These are phyloP conservation scores for Lodderomyces theae DNA, from an alignment of 1,139 yeast genomes.

Conservation along the genomic window DNA sequence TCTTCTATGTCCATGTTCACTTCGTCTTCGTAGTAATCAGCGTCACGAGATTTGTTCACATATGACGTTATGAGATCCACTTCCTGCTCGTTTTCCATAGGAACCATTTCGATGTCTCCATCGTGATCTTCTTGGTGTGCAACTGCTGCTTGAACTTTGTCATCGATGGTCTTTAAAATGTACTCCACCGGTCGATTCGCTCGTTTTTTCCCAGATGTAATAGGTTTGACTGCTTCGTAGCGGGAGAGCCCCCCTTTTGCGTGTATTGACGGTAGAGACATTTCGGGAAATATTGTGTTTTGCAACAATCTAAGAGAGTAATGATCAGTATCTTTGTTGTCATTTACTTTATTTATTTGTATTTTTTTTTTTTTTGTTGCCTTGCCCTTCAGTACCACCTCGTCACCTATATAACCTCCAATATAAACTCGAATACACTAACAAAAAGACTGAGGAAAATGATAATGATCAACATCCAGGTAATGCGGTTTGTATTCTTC, in stretches of 20 bases:
- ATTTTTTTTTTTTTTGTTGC: not conserved
- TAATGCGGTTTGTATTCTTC: slow-evolving; percentile 83
- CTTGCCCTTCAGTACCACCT: not conserved
- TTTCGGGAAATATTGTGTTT: too few species aligned
- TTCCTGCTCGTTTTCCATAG: slow-evolving; percentile 47
- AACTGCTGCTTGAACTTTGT: slow-evolving; percentile 29
- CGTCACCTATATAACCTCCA: slow-evolving; percentile 35
- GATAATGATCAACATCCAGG: slow-evolving; percentile 85
- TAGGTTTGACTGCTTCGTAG: slow-evolving; percentile 25
- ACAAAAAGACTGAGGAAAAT: slow-evolving; percentile 78
- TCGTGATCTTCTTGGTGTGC: slow-evolving; percentile 15
- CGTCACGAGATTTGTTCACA: slow-evolving; percentile 28
- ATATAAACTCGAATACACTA: slow-evolving; percentile 42
- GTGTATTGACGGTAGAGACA: slow-evolving; percentile 43
- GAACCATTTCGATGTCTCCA: slow-evolving; percentile 51
- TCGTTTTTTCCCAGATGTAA: slow-evolving; percentile 32
- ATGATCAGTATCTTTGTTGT: too few species aligned
- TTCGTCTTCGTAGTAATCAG: slow-evolving; percentile 16
- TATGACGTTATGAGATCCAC: slow-evolving; percentile 34
- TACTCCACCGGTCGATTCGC: slow-evolving; percentile 22
- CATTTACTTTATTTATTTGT: too few species aligned
- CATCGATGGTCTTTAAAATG: slow-evolving; percentile 31
- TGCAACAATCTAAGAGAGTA: not conserved
- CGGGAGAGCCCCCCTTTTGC: slow-evolving; percentile 40
- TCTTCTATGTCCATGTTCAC: slow-evolving; percentile 15